phyloP scores from a whole-genome alignment of 2,329 filamentous ascomycete genomes.

The Claviceps sp. region DNA sequence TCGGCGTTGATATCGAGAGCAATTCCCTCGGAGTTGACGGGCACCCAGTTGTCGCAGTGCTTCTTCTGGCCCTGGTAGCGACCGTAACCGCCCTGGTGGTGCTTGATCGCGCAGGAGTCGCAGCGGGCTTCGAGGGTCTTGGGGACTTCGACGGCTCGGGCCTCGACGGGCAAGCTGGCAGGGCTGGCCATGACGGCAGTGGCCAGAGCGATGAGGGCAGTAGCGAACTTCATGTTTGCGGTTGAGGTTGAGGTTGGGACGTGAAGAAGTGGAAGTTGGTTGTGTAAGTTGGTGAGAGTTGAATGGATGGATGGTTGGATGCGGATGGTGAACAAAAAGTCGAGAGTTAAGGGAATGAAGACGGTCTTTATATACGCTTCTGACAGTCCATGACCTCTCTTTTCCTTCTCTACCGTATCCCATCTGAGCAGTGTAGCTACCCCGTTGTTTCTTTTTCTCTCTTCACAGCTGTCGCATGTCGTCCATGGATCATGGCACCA shows the following conservation, averaged over 20 bases:
- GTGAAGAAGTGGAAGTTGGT: neutral
- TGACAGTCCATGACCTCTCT: neutral
- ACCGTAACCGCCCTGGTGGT: neutral
- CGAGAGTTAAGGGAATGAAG: neutral
- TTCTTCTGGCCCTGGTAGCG: neutral
- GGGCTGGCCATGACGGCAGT: conserved; percentile 3
- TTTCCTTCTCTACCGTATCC: neutral
- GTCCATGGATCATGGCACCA: neutral
- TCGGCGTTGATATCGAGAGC: neutral
- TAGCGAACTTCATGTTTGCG: conserved; percentile 3
- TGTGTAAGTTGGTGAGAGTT: neutral
- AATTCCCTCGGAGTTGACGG: neutral
- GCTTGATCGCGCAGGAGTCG: neutral
- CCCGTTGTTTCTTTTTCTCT: neutral
- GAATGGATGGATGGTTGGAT: neutral
- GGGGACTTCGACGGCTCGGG: too few species aligned
- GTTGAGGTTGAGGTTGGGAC: neutral
- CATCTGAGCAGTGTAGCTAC: too few species aligned
- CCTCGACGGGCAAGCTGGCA: neutral
- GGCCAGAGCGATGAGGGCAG: neutral
- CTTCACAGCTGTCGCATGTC: neutral
- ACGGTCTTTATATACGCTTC: neutral
- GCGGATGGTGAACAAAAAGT: neutral
- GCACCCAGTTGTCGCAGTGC: neutral
- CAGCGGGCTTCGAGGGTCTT: neutral